A percentile compares a stretch with the other conserved stretches of the same genome.
Evolutionary conservation across 768 basidiomycete species (phyloP).

Genomic region (Hirschioporus abietinus): DNA sequence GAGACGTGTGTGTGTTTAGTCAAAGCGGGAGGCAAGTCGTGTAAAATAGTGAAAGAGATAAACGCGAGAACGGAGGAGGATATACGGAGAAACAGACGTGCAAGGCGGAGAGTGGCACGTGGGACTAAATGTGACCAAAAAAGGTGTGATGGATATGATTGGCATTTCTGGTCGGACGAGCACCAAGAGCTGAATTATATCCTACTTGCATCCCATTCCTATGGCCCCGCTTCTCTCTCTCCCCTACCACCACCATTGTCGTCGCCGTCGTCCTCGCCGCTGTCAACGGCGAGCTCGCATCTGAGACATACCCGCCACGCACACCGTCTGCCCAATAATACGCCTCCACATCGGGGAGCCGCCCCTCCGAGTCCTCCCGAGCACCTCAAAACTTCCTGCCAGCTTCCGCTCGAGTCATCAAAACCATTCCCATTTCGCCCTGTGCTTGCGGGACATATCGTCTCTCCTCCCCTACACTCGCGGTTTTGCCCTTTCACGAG

Average conservation of each 20-base stretch:
- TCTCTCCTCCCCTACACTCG: background rate
- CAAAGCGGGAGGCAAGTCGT: too few relatives aligned
- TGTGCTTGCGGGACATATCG: background rate
- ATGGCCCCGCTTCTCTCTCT: background rate
- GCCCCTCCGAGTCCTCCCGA: constrained; percentile 1
- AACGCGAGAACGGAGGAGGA: background rate
- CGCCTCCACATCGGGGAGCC: background rate
- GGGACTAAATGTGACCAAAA: background rate
- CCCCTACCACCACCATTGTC: background rate
- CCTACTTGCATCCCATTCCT: background rate
- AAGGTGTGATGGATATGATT: background rate
- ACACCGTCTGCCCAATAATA: background rate
- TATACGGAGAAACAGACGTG: background rate
- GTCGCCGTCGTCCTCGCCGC: background rate
- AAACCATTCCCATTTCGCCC: background rate
- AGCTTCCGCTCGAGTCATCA: background rate
- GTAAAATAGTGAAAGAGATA: background rate
- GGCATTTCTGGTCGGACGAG: background rate
- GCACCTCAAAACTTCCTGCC: constrained; percentile 1
- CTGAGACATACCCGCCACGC: background rate
- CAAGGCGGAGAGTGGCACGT: background rate
- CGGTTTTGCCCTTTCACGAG: background rate
- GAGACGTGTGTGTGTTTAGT: too few relatives aligned
- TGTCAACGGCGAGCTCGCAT: background rate
- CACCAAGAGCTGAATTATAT: background rate